Conservation (phyloP, 371 early-diverging fungal species). For the Rhizopus microsporus region DNA sequence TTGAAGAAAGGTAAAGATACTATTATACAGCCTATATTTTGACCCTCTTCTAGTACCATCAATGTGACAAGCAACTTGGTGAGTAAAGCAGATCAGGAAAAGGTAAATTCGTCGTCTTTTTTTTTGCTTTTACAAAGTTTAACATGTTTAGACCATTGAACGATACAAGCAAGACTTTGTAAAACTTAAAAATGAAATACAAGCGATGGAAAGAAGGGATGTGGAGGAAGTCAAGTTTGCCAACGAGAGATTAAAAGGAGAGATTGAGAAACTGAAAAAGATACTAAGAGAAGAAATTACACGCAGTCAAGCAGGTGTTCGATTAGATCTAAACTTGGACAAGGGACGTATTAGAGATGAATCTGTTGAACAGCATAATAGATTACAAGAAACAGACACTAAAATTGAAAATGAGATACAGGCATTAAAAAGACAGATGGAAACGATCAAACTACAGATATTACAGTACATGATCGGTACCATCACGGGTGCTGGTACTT, state of each 20-base stretch:
- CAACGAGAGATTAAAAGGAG: conserved; percentile 75
- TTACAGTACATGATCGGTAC: conserved; percentile 84
- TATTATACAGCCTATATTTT: background rate
- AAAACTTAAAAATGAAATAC: conserved; percentile 85
- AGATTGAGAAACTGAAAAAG: conserved; percentile 83
- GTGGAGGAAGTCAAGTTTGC: conserved; percentile 84
- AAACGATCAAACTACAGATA: conserved; percentile 87
- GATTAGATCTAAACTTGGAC: conserved; percentile 88
- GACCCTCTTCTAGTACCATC: conserved; percentile 35
- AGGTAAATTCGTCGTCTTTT: conserved; percentile 39
- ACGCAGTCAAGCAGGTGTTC: conserved; percentile 85
- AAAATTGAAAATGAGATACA: conserved; percentile 88
- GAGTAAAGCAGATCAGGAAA: conserved; percentile 83
- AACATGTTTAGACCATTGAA: conserved; percentile 61
- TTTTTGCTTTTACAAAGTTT: background rate
- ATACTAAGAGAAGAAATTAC: conserved; percentile 84
- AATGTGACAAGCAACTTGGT: conserved; percentile 70
- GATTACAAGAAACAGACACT: conserved; percentile 82
- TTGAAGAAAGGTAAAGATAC: conserved; percentile 71
- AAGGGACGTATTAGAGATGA: conserved; percentile 91
- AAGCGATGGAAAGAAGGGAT: conserved; percentile 86
- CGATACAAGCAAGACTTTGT: conserved; percentile 87
- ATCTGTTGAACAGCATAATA: conserved; percentile 78
- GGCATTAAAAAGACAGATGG: conserved; percentile 80
- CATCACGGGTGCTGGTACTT: conserved; percentile 82